Conservation (phyloP, 805 yeast genomes). For the Yarrowia sp. region DNA sequence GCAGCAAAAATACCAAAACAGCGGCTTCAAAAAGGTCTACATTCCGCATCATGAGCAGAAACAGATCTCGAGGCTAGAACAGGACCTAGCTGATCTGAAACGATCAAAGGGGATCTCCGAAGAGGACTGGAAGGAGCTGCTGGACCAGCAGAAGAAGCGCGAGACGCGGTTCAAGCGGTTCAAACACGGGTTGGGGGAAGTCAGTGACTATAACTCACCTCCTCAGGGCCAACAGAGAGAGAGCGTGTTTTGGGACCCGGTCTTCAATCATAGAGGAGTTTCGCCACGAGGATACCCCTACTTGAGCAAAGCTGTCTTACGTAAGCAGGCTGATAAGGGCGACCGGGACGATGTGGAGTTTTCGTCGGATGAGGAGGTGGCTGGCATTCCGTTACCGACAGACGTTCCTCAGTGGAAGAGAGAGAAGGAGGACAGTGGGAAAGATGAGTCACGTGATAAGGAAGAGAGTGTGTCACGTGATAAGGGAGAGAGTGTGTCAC, state of each 20-base stretch:
- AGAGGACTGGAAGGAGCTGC: slow-evolving; percentile 11
- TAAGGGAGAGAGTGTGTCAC: not conserved
- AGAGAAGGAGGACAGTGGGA: not conserved
- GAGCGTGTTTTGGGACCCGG: slow-evolving; percentile 46
- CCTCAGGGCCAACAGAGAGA: slow-evolving; percentile 43
- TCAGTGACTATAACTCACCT: slow-evolving; percentile 20
- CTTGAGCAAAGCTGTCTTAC: not conserved
- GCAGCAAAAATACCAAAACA: slow-evolving; percentile 28
- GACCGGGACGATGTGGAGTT: slow-evolving; percentile 8
- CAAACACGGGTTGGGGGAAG: slow-evolving; percentile 19
- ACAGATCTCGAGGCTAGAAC: slow-evolving; percentile 41
- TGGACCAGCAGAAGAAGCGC: slow-evolving; percentile 8
- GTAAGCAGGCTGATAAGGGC: not conserved
- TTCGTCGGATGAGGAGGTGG: slow-evolving; percentile 30
- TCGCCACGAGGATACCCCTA: slow-evolving; percentile 49
- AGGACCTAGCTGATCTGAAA: slow-evolving; percentile 42
- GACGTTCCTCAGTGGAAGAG: slow-evolving; percentile 19
- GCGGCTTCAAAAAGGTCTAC: slow-evolving; percentile 41
- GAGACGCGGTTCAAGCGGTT: slow-evolving; percentile 32
- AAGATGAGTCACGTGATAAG: not conserved
- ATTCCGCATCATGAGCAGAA: slow-evolving; percentile 45
- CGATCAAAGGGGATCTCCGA: slow-evolving; percentile 39
- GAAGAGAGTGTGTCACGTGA: not conserved
- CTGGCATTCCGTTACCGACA: not conserved
- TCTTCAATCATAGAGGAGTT: slow-evolving; percentile 45